Evolutionary conservation across 345 rosid genomes (phyloP).

Genomic region (Brassica juncea): DNA sequence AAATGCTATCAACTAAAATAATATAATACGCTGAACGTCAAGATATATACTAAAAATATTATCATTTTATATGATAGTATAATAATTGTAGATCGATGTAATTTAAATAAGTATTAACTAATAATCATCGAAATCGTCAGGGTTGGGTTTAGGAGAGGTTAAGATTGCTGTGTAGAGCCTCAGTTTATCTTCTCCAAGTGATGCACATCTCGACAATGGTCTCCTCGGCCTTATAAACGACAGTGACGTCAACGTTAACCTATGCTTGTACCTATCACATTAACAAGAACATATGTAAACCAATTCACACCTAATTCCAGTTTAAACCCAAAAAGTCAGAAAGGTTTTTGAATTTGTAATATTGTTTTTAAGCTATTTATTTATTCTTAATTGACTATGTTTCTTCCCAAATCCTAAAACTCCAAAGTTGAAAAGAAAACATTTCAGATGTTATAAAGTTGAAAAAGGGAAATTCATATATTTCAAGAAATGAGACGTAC

Average conservation of each 20-base stretch:
- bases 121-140: conserved; percentile 82
- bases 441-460: not conserved
- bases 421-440: not conserved
- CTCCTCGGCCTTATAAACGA: conserved; percentile 91
- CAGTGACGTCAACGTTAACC: conserved; percentile 75
- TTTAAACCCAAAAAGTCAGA: not conserved
- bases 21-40: not conserved
- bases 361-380: not conserved
- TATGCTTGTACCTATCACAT: conserved; percentile 57
- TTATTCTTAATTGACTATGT: not conserved
- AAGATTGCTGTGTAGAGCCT: conserved; percentile 91
- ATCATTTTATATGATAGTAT: not conserved
- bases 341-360: not conserved
- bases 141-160: conserved; percentile 96
- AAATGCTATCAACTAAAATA: not conserved
- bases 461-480: not conserved
- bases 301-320: not conserved
- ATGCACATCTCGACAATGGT: conserved; percentile 80
- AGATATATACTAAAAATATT: no score
- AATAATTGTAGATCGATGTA: not conserved
- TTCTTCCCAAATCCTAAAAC: not conserved
- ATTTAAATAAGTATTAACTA: not conserved
- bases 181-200: conserved; percentile 87
- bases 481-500: conserved; percentile 17
- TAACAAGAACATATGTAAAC: not conserved